Evolutionary conservation across 805 yeast genomes (phyloP).

Genomic region (Danielozyma ontarioensis): DNA sequence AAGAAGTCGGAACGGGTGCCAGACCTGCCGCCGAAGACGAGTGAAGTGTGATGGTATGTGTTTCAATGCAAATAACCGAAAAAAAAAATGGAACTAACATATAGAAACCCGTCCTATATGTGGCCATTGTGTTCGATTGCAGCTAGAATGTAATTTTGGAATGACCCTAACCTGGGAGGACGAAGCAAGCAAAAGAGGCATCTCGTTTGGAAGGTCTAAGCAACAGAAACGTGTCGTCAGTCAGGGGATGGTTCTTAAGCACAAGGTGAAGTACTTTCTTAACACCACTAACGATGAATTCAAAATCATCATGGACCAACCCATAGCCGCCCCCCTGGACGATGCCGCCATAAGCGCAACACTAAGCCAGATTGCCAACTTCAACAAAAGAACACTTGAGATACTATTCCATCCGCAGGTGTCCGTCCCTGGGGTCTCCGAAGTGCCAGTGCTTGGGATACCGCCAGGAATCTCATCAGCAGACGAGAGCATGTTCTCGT

Average conservation of each 20-base stretch:
- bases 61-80: no score
- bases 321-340: neutral
- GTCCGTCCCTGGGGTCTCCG: no score
- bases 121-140: conserved; percentile 18
- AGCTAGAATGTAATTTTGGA: conserved; percentile 13
- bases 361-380: neutral
- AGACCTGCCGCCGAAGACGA: conserved; percentile 44
- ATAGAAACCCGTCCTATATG: conserved; percentile 27
- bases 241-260: conserved; percentile 4
- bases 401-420: neutral
- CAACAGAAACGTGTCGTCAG: conserved; percentile 6
- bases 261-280: no score
- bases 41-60: conserved; percentile 35
- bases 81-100: conserved; percentile 1
- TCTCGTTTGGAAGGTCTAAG: conserved; percentile 32
- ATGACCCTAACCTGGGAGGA: conserved; percentile 28
- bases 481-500: conserved; percentile 20
- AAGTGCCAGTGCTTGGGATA: no score
- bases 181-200: conserved; percentile 28
- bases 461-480: no score
- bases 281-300: conserved; percentile 15
- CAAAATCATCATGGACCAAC: conserved; percentile 1
- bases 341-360: neutral
- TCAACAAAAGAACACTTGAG: neutral
- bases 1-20: conserved; percentile 37